These are phyloP conservation scores for Porcisia deanei DNA, from an alignment of 208 protist species.

Conservation along the genomic window DNA sequence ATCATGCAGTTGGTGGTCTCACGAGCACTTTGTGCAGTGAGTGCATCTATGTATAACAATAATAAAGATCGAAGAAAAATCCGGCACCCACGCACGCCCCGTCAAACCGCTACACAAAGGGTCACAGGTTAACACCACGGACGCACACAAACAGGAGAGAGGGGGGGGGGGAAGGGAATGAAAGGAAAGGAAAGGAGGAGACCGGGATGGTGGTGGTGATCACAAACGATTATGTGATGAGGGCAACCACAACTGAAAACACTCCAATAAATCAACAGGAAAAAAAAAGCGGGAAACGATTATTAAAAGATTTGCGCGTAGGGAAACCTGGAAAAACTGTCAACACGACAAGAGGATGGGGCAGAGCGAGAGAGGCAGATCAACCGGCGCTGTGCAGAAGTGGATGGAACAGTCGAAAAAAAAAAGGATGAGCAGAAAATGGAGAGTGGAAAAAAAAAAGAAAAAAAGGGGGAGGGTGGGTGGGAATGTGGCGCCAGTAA, in stretches of 20 bases:
- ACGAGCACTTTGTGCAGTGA: too few relatives aligned
- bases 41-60: too few relatives aligned
- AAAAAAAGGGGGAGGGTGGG: not conserved
- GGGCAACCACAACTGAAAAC: not conserved
- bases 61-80: too few relatives aligned
- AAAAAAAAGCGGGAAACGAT: not conserved
- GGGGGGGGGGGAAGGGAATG: not conserved
- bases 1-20: too few relatives aligned
- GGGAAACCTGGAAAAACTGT: not conserved
- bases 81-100: too few relatives aligned
- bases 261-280: conserved; percentile 12
- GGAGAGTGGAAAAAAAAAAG: conserved; percentile 4
- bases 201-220: not conserved
- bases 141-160: too few relatives aligned
- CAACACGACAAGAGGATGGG: not conserved
- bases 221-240: too few relatives aligned
- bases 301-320: not conserved
- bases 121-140: too few relatives aligned
- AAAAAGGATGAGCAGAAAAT: too few relatives aligned
- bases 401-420: too few relatives aligned
- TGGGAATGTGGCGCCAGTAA: not conserved
- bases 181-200: not conserved
- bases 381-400: too few relatives aligned
- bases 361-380: not conserved
- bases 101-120: too few relatives aligned